Evolutionary conservation across 768 basidiomycete genomes (phyloP), one percentile per base, ranked within the genome.

Genomic region (Strobilomyces dryophilus): DNA sequence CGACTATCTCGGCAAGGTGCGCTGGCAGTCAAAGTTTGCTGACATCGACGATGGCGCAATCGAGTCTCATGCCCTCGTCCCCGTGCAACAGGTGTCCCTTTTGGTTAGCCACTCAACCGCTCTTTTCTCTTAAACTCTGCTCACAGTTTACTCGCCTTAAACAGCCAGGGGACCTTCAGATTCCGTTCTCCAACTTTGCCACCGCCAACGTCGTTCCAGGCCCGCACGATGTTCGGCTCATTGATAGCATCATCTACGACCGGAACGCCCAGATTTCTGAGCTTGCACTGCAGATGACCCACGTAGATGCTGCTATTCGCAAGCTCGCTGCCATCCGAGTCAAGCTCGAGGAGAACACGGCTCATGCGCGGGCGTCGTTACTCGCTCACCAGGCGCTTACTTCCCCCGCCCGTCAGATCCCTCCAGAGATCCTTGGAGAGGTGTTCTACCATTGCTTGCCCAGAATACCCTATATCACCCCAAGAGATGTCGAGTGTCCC

Each of bases 371-470:
- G 20, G 47, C 41, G 31, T 71, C 68, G 1, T 40, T 71, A 7
- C 31, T 59, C 29, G 53, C 48, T 39, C 66, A 69, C 47, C 52
- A 54, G 46, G 63, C 65, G 31, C 58, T 66, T 17, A 53, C 36
- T 31, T 59, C 71, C 3, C 42, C 61, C 11, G 35, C 47, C 31
- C 52, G 50, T 41, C 59, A 54, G 2, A 39, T 65, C 29, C 69
- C 71, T 2, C 67, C 70, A 39, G 69, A 71, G 43, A 54, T 71
- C 12, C 46, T 68, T 26, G 63, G 69, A 2, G 61, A 69, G 42
- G 55, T 72, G 17, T 71, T 71, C 52, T 58, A 53, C 35, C 57
- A 61, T 21, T 71, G 64, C 51, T 45, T 72, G 5, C 58, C 66
- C 12, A 55, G 51, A 11, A 58, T 57, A 12, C 55, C 56, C 2